These are phyloP conservation scores for Epichloe coenophiala DNA, from an alignment of 2,329 filamentous ascomycete species.

Conservation along the genomic window DNA sequence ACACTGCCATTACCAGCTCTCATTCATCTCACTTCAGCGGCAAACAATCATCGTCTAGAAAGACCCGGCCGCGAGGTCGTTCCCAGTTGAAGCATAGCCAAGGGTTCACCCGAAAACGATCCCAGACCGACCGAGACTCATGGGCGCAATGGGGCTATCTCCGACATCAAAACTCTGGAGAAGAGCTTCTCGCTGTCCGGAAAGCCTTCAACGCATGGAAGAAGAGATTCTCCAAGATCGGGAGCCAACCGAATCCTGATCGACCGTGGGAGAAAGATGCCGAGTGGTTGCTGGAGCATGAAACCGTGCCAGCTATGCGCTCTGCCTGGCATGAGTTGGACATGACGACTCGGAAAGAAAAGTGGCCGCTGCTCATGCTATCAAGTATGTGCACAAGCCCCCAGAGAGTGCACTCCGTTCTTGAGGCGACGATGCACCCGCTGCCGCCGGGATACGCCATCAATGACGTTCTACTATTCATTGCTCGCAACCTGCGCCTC, in stretches of 20 bases:
- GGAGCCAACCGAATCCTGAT: constrained; percentile 1
- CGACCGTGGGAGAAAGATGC: constrained; percentile 16
- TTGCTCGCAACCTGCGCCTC: constrained; percentile 13
- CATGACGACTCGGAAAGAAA: constrained; percentile 10
- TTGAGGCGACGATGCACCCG: constrained; percentile 25
- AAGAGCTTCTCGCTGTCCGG: constrained; percentile 11
- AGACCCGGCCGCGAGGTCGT: background rate
- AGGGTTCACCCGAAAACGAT: background rate
- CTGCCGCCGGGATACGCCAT: constrained; percentile 24
- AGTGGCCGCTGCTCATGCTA: constrained; percentile 23
- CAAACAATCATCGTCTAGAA: background rate
- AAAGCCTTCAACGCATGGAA: constrained; percentile 18
- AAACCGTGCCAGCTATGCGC: constrained; percentile 18
- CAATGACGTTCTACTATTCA: constrained; percentile 21
- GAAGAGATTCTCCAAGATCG: constrained; percentile 12
- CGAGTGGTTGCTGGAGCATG: constrained; percentile 18
- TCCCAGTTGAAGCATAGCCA: background rate
- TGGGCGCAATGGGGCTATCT: constrained; percentile 21
- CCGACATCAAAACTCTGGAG: constrained; percentile 13
- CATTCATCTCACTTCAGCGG: background rate
- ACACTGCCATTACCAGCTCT: background rate
- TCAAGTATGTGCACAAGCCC: constrained; percentile 21
- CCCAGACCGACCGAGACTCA: background rate
- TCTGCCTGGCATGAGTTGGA: constrained; percentile 20
- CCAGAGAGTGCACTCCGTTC: constrained; percentile 17